These are phyloP conservation scores for Geotrichum citri-aurantii DNA, from an alignment of 1,139 yeast genomes.

Conservation along the genomic window DNA sequence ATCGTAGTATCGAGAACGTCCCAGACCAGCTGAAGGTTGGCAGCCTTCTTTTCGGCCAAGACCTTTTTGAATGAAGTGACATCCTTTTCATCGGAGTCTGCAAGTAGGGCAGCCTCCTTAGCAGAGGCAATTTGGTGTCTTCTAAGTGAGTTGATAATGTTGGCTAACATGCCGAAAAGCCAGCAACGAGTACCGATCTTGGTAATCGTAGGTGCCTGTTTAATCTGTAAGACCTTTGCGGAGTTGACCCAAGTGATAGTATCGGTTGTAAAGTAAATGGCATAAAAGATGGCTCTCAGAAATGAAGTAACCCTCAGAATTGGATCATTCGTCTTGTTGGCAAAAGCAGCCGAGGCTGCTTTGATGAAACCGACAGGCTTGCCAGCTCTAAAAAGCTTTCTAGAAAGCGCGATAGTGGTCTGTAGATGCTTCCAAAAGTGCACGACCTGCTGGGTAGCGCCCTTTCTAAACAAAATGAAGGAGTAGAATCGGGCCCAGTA, in stretches of 20 bases:
- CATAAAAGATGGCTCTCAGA: conserved; percentile 64
- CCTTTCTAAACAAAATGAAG: conserved; percentile 56
- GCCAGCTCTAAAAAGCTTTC: conserved; percentile 80
- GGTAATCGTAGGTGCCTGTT: conserved; percentile 30
- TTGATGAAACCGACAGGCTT: conserved; percentile 76
- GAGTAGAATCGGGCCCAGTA: conserved; percentile 72
- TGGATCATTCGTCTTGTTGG: conserved; percentile 67
- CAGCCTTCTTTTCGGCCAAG: conserved; percentile 38
- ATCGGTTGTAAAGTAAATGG: conserved; percentile 71
- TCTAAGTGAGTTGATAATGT: conserved; percentile 54
- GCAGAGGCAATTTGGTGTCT: conserved; percentile 38
- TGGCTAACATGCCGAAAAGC: conserved; percentile 66
- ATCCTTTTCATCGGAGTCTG: conserved; percentile 36
- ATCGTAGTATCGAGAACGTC: conserved; percentile 71
- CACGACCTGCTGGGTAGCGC: conserved; percentile 49
- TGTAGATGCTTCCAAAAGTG: conserved; percentile 50
- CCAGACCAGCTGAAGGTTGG: conserved; percentile 68
- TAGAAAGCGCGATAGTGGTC: conserved; percentile 57
- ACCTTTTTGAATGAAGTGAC: conserved; percentile 38
- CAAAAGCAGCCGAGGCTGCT: conserved; percentile 61
- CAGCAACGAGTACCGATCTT: conserved; percentile 54
- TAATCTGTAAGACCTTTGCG: conserved; percentile 32
- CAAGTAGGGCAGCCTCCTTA: conserved; percentile 35
- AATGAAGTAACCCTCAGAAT: conserved; percentile 54
- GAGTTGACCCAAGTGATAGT: conserved; percentile 63